These are phyloP conservation scores for Diddensiella santjacobensis DNA, from an alignment of 805 yeast genomes.

Conservation along the genomic window DNA sequence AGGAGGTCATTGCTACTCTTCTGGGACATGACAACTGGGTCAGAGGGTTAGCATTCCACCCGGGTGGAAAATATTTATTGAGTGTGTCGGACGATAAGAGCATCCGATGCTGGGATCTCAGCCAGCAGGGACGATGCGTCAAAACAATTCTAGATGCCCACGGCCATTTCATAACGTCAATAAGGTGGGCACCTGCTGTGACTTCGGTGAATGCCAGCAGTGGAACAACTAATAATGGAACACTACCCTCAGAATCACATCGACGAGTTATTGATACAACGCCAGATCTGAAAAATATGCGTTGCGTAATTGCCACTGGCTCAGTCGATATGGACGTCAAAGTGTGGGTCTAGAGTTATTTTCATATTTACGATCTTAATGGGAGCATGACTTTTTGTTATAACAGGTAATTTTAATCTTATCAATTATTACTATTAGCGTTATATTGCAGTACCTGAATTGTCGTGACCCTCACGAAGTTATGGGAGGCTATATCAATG, in stretches of 20 bases:
- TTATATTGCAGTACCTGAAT: too few relatives aligned
- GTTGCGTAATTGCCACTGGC: slow-evolving; percentile 64
- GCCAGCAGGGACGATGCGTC: slow-evolving; percentile 41
- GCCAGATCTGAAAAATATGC: slow-evolving; percentile 40
- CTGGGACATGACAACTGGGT: slow-evolving; percentile 88
- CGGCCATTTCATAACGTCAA: slow-evolving; percentile 69
- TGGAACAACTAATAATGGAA: slow-evolving; percentile 18
- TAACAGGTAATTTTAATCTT: too few relatives aligned
- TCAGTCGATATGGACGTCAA: slow-evolving; percentile 54
- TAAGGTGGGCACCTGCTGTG: slow-evolving; percentile 37
- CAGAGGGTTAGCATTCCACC: slow-evolving; percentile 63
- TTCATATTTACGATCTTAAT: too few relatives aligned
- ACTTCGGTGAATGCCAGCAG: slow-evolving; percentile 26
- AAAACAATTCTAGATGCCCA: slow-evolving; percentile 55
- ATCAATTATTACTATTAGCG: too few relatives aligned
- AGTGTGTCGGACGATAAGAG: slow-evolving; percentile 78
- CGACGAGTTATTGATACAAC: slow-evolving; percentile 19
- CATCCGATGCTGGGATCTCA: slow-evolving; percentile 74
- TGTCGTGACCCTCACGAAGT: too few relatives aligned
- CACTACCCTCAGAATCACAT: slow-evolving; percentile 19
- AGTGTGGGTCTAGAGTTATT: slow-evolving; percentile 46
- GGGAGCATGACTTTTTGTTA: too few relatives aligned
- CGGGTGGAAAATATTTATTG: slow-evolving; percentile 64
- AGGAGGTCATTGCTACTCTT: slow-evolving; percentile 52
- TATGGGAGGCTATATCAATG: too few relatives aligned